Evolutionary conservation across 495 filamentous ascomycete genomes (phyloP).

Genomic region (Penicillium paradoxum): DNA sequence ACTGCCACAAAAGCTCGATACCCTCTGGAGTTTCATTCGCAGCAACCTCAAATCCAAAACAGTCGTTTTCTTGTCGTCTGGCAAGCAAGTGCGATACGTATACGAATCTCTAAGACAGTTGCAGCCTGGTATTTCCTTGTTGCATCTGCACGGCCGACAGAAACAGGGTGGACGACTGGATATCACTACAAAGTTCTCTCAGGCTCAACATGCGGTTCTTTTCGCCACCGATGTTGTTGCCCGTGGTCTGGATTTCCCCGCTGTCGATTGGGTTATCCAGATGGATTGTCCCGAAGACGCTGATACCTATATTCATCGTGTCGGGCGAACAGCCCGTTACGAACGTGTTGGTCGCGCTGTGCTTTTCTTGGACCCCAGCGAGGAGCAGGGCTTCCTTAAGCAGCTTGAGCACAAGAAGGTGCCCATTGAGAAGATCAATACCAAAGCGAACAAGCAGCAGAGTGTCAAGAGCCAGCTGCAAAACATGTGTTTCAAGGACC

Average conservation of each 20-base stretch:
- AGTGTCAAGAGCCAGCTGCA: slow-evolving; percentile 78
- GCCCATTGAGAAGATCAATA: slow-evolving; percentile 74
- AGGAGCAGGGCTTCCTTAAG: slow-evolving; percentile 80
- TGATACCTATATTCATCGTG: slow-evolving; percentile 96
- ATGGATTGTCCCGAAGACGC: slow-evolving; percentile 92
- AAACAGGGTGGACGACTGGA: slow-evolving; percentile 85
- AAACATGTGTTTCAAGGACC: slow-evolving; percentile 90
- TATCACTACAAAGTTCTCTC: slow-evolving; percentile 74
- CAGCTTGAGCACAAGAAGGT: slow-evolving; percentile 84
- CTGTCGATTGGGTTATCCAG: slow-evolving; percentile 97
- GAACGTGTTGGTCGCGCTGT: slow-evolving; percentile 83
- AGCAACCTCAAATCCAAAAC: slow-evolving; percentile 87
- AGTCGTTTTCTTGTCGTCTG: slow-evolving; percentile 87
- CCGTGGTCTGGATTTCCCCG: slow-evolving; percentile 89
- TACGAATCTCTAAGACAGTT: slow-evolving; percentile 90
- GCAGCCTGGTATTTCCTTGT: slow-evolving; percentile 90
- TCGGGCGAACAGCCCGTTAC: slow-evolving; percentile 91
- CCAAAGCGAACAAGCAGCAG: slow-evolving; percentile 84
- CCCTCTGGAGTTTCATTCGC: slow-evolving; percentile 85
- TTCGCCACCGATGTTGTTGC: slow-evolving; percentile 96
- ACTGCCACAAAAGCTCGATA: slow-evolving; percentile 81
- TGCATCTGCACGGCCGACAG: slow-evolving; percentile 92
- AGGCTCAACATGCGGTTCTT: slow-evolving; percentile 74
- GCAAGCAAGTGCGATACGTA: slow-evolving; percentile 93
- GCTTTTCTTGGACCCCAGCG: slow-evolving; percentile 85